phyloP scores from a whole-genome alignment of 306 rosid genomes.

The Glycine latifolia region DNA sequence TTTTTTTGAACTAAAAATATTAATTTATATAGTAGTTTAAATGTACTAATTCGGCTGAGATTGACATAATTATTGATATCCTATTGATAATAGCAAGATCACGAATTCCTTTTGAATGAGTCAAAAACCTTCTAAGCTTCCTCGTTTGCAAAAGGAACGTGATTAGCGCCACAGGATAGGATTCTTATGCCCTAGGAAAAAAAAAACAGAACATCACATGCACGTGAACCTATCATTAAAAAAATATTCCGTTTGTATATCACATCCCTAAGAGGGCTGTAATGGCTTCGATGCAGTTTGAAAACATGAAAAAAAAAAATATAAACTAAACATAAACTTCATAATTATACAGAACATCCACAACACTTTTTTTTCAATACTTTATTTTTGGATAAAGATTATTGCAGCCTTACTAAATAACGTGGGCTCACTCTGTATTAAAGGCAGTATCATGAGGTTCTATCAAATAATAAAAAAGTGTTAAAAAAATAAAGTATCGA shows the following conservation, averaged over 20 bases:
- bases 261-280: not conserved
- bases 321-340: not conserved
- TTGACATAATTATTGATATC: not conserved
- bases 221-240: not conserved
- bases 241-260: not conserved
- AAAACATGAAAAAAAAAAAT: not conserved
- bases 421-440: not conserved
- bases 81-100: not conserved
- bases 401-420: not conserved
- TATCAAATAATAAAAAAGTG: not conserved
- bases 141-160: slow-evolving; percentile 22
- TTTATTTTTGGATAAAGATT: not conserved
- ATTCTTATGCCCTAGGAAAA: not conserved
- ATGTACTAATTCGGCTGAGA: not conserved
- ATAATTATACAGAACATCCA: not conserved
- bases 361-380: not conserved
- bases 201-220: not conserved
- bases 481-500: not conserved
- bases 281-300: not conserved
- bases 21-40: not conserved
- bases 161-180: slow-evolving; percentile 36
- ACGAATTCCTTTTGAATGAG: not conserved
- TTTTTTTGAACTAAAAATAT: not conserved
- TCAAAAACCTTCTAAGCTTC: slow-evolving; percentile 26
- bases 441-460: not conserved